Base-by-base conservation (phyloP, 129 eudicot species). In the Escallonia herrerae region DNA sequence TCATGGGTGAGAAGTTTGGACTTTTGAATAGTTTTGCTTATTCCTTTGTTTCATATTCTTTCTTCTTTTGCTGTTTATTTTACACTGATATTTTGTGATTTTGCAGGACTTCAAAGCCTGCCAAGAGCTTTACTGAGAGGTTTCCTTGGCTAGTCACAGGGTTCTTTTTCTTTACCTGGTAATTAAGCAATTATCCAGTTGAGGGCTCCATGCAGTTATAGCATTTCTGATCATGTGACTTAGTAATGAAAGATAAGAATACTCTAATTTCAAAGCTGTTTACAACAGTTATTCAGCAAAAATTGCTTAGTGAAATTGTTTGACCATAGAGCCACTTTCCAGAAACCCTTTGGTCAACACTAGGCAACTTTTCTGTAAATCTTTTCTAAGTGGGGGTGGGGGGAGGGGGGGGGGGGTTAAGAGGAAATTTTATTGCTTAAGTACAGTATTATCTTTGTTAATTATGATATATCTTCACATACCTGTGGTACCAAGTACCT, bases 131-230 rank as follows among this genome's bases (percentile, higher is more conserved):
- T 62, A 67, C 71, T 8, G 82, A 78, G 52, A 73, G 68, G 66
- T 75, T 46, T 55, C 90, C 90, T 5, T 80, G 78, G 70, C 63
- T 83, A 15, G 69, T 83, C 14, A 83, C 90, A 0, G 86, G 83
- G 66, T 83, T 83, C 77, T 83, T 83, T 69, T 83, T 80, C 90
- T 83, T 83, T 64, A 58, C 82, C 56, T 83, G 90, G 90, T 83
- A 59, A 22, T 22, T 22, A 22, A 73, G 84, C 54, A 39, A 40
- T 15, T 49, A 7, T 46, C 15, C 14, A 7, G 33, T 22, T 33
- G 2, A 9, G 33, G 33, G 33, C 37, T 8, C 4, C 8, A 5
- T 63, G 43, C 4, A 11, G 41, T 9, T 15, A 60, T 13, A 40
- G 39, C 12, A 60, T 5, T 42, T 8, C 33, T 9, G 6, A 48